Conservation (phyloP, 257 asterid species). For the Prunella vulgaris region DNA sequence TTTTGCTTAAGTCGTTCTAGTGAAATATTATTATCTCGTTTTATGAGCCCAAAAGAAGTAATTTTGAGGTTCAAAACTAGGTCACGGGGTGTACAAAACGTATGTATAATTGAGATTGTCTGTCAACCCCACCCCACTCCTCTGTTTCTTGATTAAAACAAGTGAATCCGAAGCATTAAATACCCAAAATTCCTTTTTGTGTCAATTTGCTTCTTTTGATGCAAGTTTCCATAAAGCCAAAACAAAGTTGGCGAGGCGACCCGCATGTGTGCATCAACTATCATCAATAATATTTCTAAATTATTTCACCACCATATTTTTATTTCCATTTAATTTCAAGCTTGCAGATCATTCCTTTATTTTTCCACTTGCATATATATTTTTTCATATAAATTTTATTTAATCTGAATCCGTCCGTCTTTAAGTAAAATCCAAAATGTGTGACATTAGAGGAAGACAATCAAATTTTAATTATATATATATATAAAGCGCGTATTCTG, state of each 20-base stretch:
- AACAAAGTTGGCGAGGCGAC: slow-evolving; percentile 45
- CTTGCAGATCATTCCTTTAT: too few relatives aligned
- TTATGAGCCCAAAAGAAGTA: not conserved
- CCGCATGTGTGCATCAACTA: slow-evolving; percentile 31
- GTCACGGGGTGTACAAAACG: not conserved
- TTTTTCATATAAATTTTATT: too few relatives aligned
- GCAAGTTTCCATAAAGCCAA: slow-evolving; percentile 44
- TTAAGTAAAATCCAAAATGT: too few relatives aligned
- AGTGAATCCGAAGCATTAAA: slow-evolving; percentile 29
- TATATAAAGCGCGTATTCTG: too few relatives aligned
- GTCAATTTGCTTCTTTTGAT: slow-evolving; percentile 50
- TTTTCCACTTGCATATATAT: too few relatives aligned
- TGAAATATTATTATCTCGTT: not conserved
- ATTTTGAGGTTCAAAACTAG: not conserved
- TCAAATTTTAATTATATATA: too few relatives aligned
- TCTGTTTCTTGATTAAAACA: not conserved
- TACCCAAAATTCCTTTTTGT: not conserved
- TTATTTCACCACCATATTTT: not conserved
- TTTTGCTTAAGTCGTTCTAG: not conserved
- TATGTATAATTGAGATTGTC: not conserved
- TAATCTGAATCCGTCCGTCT: too few relatives aligned
- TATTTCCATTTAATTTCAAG: not conserved
- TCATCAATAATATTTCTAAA: slow-evolving; percentile 1
- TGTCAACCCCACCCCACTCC: not conserved
- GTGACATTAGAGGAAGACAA: too few relatives aligned